Evolutionary conservation across 2,329 filamentous ascomycete genomes (phyloP), one percentile per base, ranked within the genome.

Genomic region (Nemania diffusa): DNA sequence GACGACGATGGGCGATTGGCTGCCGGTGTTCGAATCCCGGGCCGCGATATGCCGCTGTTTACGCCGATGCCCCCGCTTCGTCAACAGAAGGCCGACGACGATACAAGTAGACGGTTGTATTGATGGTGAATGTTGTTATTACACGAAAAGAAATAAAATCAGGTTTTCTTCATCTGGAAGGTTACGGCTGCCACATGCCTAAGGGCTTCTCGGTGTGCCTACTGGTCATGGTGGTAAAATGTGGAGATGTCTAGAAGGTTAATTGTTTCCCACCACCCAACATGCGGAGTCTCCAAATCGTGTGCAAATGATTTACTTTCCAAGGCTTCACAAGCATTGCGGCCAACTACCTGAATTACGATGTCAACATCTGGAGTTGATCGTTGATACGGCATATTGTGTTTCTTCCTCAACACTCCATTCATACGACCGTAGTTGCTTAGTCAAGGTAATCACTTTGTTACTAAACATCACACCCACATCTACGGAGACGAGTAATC

Each of bases 121-220:
- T 70, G 74, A 73, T 69, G 74, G 73, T 71, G 69, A 71, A 75
- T 74, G 74, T 74, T 76, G 74, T 71, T 77, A 74, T 75, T 77
- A 77, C 72, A 74, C 73, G 74, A 76, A 77, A 78, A 78, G 71
- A 75, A 76, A 76, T 77, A 78, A 77, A 78, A 77, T 75, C 74
- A 76, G 75, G 74, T 77, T 77, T 77, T 75, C 63, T 58, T 72
- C 76, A 74, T 76, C 74, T 77, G 75, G 75, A 75, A 75, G 75
- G 72, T 73, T 69, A 69, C 70, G 71, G 72, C 68, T 71, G 67
- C 69, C 65, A 52, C 64, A 62, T 69, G 65, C 66, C 65, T 62
- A 67, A 57, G 71, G 60, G 61, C 51, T 69, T 62, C 66, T 69
- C 46, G 37, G 62, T 57, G 55, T 13, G 56, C 64, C 64, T 56